phyloP scores from a whole-genome alignment of 2,329 filamentous ascomycete genomes.

The Piedraia hortae region DNA sequence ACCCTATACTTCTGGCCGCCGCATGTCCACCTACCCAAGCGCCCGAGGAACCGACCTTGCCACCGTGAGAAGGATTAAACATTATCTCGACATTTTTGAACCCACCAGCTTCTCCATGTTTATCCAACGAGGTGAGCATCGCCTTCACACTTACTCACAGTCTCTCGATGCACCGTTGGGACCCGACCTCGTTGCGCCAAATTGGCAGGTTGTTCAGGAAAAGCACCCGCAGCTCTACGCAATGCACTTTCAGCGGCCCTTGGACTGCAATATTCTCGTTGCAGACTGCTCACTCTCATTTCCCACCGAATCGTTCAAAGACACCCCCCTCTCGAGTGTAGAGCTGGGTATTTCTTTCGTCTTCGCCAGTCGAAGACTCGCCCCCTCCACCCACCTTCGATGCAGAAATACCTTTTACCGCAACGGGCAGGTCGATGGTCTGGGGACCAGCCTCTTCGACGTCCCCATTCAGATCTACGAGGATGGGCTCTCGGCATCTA shows the following conservation, averaged over 20 bases:
- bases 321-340: slow-evolving; percentile 8
- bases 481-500: slow-evolving; percentile 6
- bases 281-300: slow-evolving; percentile 17
- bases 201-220: slow-evolving; percentile 11
- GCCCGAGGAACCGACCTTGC: slow-evolving; percentile 3
- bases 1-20: slow-evolving; percentile 4
- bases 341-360: slow-evolving; percentile 11
- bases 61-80: slow-evolving; percentile 4
- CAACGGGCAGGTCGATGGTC: slow-evolving; percentile 6
- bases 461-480: slow-evolving; percentile 4
- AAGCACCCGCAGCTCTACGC: slow-evolving; percentile 9
- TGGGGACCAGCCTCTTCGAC: slow-evolving; percentile 2
- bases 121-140: slow-evolving; percentile 12
- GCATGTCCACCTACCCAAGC: slow-evolving; percentile 6
- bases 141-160: slow-evolving; percentile 16
- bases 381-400: slow-evolving; percentile 4
- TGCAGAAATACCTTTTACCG: slow-evolving; percentile 8
- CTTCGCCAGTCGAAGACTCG: slow-evolving; percentile 7
- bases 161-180: slow-evolving; percentile 10
- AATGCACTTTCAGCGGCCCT: slow-evolving; percentile 6
- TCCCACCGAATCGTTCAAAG: slow-evolving; percentile 13
- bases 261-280: slow-evolving; percentile 14
- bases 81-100: slow-evolving; percentile 7
- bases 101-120: slow-evolving; percentile 16
- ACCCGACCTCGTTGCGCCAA: slow-evolving; percentile 10